Percentiles rank a stretch among this genome's conserved stretches.
Conservation (phyloP, 257 asterid species). For the Striga asiatica region DNA sequence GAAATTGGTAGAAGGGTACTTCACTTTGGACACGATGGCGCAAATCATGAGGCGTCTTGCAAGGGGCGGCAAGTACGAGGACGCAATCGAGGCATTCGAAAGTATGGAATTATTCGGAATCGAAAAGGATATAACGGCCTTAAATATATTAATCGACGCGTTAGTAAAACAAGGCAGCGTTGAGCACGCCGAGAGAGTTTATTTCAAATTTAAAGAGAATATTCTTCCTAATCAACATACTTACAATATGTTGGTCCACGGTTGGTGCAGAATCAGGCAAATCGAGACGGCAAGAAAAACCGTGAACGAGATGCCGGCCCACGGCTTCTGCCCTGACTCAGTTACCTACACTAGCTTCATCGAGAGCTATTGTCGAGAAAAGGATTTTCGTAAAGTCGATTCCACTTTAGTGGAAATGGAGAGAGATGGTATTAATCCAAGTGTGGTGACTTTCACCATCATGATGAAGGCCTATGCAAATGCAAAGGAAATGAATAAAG, state of each 20-base stretch:
- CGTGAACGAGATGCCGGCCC: conserved; percentile 42
- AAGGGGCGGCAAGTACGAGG: conserved; percentile 56
- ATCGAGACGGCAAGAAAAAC: conserved; percentile 46
- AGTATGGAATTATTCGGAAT: conserved; percentile 38
- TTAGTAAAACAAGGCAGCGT: conserved; percentile 62
- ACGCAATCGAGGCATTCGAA: conserved; percentile 44
- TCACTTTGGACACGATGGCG: conserved; percentile 46
- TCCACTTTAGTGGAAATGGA: conserved; percentile 24
- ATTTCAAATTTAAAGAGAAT: conserved; percentile 28
- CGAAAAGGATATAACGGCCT: conserved; percentile 24
- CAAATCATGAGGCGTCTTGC: conserved; percentile 60
- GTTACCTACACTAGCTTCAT: conserved; percentile 56
- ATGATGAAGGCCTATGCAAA: conserved; percentile 47
- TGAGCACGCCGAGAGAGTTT: conserved; percentile 60
- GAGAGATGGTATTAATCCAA: conserved; percentile 25
- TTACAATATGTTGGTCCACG: conserved; percentile 62
- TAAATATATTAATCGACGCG: conserved; percentile 51
- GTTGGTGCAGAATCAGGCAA: conserved; percentile 78
- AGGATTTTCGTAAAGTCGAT: conserved; percentile 34
- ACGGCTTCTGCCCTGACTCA: conserved; percentile 44
- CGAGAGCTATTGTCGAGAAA: conserved; percentile 58
- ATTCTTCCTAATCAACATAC: conserved; percentile 40
- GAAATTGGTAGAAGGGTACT: conserved; percentile 39
- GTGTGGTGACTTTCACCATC: conserved; percentile 54
- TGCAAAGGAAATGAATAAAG: conserved; percentile 57